Evolutionary conservation across 345 rosid species (phyloP).

Genomic region (Streptanthus diversifolius): DNA sequence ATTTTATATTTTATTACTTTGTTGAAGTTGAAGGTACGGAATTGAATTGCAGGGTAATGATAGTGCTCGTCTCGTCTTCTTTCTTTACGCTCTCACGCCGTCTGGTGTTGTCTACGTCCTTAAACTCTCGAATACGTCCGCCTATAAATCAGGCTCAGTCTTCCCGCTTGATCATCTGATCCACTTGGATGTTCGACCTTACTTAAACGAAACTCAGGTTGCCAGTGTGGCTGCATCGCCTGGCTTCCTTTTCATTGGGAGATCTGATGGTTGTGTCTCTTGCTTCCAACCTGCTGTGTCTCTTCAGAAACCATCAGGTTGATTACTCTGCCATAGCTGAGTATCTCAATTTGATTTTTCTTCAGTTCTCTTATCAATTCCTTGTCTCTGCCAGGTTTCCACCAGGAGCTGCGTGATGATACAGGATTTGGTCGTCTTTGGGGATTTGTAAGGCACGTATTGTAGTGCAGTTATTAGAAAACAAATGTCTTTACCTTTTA

Average conservation of each 20-base stretch:
- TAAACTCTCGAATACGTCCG: constrained; percentile 41
- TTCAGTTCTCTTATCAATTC: neutral
- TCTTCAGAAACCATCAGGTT: constrained; percentile 59
- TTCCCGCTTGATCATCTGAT: constrained; percentile 47
- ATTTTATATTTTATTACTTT: neutral
- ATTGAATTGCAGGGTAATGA: constrained; percentile 39
- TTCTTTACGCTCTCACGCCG: constrained; percentile 57
- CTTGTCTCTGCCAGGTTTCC: constrained; percentile 47
- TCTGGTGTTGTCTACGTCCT: constrained; percentile 67
- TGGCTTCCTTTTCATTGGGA: constrained; percentile 63
- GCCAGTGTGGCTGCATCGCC: constrained; percentile 53
- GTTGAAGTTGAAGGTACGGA: constrained; percentile 7
- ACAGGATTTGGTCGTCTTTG: constrained; percentile 68
- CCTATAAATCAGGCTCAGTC: constrained; percentile 42
- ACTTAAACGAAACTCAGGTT: constrained; percentile 36
- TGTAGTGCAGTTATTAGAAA: neutral
- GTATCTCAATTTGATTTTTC: neutral
- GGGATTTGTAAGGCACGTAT: constrained; percentile 72
- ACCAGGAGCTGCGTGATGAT: constrained; percentile 72
- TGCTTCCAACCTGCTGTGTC: constrained; percentile 50
- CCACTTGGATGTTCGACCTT: constrained; percentile 46
- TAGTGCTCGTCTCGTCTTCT: constrained; percentile 31
- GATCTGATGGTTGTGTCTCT: constrained; percentile 62
- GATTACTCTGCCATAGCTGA: neutral
- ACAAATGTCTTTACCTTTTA: neutral